A percentile compares a stretch with the other conserved stretches of the same genome.
Conservation (phyloP, 441 rosid genomes). For the Daphne laureola region DNA sequence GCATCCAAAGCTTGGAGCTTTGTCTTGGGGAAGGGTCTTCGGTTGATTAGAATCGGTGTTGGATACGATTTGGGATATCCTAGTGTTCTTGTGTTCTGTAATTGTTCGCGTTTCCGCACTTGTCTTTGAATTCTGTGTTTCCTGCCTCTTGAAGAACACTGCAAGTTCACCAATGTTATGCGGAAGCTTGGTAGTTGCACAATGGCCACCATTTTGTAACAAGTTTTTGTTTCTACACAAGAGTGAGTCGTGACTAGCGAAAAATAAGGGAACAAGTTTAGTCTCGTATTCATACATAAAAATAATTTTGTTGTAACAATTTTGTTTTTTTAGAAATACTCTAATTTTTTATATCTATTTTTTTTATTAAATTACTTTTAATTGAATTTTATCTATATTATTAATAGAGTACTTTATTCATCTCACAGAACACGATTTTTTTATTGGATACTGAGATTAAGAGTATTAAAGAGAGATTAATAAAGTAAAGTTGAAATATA, state of each 20-base stretch:
- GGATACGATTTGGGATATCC: slow-evolving; percentile 44
- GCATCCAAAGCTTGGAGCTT: slow-evolving; percentile 53
- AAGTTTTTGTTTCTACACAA: background rate
- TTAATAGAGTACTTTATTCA: no score
- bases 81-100: slow-evolving; percentile 15
- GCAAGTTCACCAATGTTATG: slow-evolving; percentile 5
- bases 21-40: slow-evolving; percentile 26
- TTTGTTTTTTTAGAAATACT: no score
- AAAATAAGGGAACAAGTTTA: slow-evolving; percentile 8
- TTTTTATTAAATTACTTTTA: no score
- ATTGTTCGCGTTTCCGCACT: slow-evolving; percentile 8
- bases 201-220: slow-evolving; percentile 23
- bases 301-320: no score
- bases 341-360: no score
- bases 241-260: background rate
- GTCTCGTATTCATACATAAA: no score
- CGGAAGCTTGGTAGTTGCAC: slow-evolving; percentile 20
- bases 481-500: no score
- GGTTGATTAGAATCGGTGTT: slow-evolving; percentile 38
- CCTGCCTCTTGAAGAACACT: slow-evolving; percentile 29
- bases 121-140: slow-evolving; percentile 25
- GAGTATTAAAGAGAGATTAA: no score
- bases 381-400: no score
- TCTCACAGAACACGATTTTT: no score
- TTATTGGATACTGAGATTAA: no score